These are phyloP conservation scores for Paecilomyces sp. DNA, from an alignment of 2,329 filamentous ascomycete genomes.

Conservation along the genomic window DNA sequence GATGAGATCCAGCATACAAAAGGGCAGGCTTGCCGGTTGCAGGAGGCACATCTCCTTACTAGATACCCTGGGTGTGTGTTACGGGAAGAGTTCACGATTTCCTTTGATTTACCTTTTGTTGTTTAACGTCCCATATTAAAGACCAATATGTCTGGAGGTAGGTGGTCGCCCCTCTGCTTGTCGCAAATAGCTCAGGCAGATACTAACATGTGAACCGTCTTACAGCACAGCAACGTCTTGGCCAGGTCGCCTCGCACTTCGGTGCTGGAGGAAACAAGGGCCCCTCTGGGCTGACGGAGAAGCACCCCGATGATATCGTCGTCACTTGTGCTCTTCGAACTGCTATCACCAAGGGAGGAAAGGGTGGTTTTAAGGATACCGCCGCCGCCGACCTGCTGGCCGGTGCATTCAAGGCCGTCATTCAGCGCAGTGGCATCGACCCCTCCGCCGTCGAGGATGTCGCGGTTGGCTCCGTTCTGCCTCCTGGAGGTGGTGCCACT, in stretches of 20 bases:
- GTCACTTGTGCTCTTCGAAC: constrained; percentile 89
- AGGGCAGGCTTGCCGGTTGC: not conserved
- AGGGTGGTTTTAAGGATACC: constrained; percentile 94
- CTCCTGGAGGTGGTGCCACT: constrained; percentile 88
- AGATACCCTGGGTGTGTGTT: not conserved
- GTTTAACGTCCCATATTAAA: constrained; percentile 12
- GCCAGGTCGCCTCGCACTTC: constrained; percentile 53
- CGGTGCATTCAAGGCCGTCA: constrained; percentile 71
- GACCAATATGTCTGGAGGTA: constrained; percentile 37
- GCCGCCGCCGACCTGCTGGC: constrained; percentile 76
- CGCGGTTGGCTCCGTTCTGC: constrained; percentile 81
- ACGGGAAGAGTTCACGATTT: not conserved
- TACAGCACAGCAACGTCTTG: constrained; percentile 52
- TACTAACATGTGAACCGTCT: constrained; percentile 4
- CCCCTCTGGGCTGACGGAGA: constrained; percentile 28
- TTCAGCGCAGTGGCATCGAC: constrained; percentile 83
- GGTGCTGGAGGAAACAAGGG: constrained; percentile 31
- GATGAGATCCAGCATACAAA: not conserved
- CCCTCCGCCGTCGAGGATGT: constrained; percentile 85
- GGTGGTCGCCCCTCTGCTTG: constrained; percentile 10
- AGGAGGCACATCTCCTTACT: not conserved
- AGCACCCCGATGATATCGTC: constrained; percentile 66
- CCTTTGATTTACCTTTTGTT: not conserved
- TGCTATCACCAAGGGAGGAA: constrained; percentile 85
- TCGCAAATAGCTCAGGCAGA: not conserved